These are phyloP conservation scores for Saksenaea oblongispora DNA, from an alignment of 371 early-diverging fungal species.

Conservation along the genomic window DNA sequence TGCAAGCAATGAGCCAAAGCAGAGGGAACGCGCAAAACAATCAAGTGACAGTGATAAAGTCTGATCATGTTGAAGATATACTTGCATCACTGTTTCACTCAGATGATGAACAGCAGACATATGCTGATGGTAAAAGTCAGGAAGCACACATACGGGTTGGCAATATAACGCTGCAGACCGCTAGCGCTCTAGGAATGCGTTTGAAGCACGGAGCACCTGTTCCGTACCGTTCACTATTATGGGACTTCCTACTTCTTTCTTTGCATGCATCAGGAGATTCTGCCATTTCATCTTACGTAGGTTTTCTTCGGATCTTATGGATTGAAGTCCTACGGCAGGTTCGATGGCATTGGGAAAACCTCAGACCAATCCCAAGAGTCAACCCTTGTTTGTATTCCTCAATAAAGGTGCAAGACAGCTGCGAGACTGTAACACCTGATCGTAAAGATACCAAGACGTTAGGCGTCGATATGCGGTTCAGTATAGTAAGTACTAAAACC, in stretches of 20 bases:
- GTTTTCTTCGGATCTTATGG: conserved; percentile 68
- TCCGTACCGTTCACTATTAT: conserved; percentile 68
- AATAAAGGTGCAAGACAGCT: conserved; percentile 13
- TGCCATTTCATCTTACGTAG: conserved; percentile 54
- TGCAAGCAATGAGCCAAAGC: conserved; percentile 24
- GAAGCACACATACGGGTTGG: not conserved
- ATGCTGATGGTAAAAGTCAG: not conserved
- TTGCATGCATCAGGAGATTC: conserved; percentile 52
- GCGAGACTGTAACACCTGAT: conserved; percentile 8
- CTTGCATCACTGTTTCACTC: conserved; percentile 19
- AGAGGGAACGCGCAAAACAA: not conserved
- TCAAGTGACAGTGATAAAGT: conserved; percentile 17
- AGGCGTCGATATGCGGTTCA: conserved; percentile 73
- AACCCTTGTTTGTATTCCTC: conserved; percentile 30
- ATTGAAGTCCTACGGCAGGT: conserved; percentile 59
- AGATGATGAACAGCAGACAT: not conserved
- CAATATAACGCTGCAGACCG: conserved; percentile 18
- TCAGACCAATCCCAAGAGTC: conserved; percentile 56
- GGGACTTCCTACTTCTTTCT: conserved; percentile 63
- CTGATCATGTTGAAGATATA: conserved; percentile 31
- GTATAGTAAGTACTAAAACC: conserved; percentile 42
- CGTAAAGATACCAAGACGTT: conserved; percentile 24
- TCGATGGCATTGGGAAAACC: conserved; percentile 68
- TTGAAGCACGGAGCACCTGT: conserved; percentile 59
- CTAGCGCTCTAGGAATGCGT: conserved; percentile 44